phyloP scores from a whole-genome alignment of 2,329 filamentous ascomycete species.

The Cladosporium sp. region DNA sequence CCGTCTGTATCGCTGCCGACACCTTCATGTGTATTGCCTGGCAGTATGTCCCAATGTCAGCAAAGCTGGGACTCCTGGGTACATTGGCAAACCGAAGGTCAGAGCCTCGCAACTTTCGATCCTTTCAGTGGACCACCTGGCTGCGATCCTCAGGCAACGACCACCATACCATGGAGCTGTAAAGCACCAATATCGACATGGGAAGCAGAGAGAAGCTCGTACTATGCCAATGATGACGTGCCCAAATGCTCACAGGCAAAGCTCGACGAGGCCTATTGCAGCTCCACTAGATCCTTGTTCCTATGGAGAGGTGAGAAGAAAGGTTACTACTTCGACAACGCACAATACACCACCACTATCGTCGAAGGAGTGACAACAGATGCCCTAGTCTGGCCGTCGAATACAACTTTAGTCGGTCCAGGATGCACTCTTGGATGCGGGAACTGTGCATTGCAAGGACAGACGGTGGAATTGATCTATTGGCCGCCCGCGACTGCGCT shows the following conservation, averaged over 20 bases:
- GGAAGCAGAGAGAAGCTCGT: not conserved
- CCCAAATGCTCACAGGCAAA: not conserved
- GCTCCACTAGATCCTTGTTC: not conserved
- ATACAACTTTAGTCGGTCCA: not conserved
- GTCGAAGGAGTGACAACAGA: not conserved
- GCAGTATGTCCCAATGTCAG: not conserved
- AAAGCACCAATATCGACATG: not conserved
- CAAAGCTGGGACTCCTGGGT: constrained; percentile 3
- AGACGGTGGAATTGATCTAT: constrained; percentile 19
- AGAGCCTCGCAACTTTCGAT: not conserved
- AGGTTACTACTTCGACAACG: not conserved
- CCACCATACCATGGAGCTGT: not conserved
- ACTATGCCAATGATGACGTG: not conserved
- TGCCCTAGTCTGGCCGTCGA: not conserved
- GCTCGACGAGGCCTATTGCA: not conserved
- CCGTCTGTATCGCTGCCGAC: not conserved
- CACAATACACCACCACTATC: not conserved
- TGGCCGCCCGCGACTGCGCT: constrained; percentile 17
- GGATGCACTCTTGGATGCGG: constrained; percentile 20
- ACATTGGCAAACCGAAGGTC: not conserved
- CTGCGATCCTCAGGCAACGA: not conserved
- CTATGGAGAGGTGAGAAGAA: not conserved
- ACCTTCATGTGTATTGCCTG: not conserved
- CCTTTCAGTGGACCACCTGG: not conserved
- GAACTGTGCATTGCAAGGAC: constrained; percentile 20